phyloP scores from a whole-genome alignment of 2,329 filamentous ascomycete genomes.

The Cytospora schulzeri region DNA sequence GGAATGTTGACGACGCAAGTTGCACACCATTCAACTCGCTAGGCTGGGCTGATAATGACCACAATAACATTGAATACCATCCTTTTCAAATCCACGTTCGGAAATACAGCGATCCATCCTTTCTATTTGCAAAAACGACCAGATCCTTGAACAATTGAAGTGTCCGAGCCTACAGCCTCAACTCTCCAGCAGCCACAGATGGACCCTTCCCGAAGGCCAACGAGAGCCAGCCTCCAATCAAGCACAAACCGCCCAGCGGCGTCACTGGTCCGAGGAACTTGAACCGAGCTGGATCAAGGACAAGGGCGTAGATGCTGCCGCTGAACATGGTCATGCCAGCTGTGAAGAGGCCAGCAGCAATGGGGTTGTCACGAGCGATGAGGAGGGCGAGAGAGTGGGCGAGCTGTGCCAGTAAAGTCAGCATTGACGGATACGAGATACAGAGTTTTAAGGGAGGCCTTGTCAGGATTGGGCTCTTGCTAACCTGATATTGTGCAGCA shows the following conservation, averaged over 20 bases:
- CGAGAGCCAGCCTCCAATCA: slow-evolving; percentile 65
- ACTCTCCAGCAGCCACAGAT: slow-evolving; percentile 17
- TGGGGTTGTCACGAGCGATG: slow-evolving; percentile 57
- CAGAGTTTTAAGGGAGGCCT: neutral
- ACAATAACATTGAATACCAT: too few relatives aligned
- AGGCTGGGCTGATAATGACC: too few relatives aligned
- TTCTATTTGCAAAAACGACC: neutral
- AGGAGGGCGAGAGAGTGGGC: slow-evolving; percentile 64
- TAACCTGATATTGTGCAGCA: slow-evolving; percentile 68
- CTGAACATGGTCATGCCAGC: slow-evolving; percentile 69
- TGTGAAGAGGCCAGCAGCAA: slow-evolving; percentile 61
- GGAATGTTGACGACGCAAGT: too few relatives aligned
- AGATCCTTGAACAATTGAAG: neutral
- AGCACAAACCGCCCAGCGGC: slow-evolving; percentile 62
- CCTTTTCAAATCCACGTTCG: too few relatives aligned
- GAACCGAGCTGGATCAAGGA: slow-evolving; percentile 63
- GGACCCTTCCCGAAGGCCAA: slow-evolving; percentile 37
- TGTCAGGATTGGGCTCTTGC: slow-evolving; percentile 1
- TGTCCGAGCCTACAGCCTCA: slow-evolving; percentile 16
- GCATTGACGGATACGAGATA: neutral
- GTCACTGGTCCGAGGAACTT: slow-evolving; percentile 65
- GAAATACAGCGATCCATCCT: too few relatives aligned
- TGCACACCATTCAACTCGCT: too few relatives aligned
- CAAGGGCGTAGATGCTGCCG: slow-evolving; percentile 65
- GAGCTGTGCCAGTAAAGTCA: slow-evolving; percentile 46